These are phyloP conservation scores for Parachaetomium inaequale DNA, from an alignment of 495 filamentous ascomycete species.

Conservation along the genomic window DNA sequence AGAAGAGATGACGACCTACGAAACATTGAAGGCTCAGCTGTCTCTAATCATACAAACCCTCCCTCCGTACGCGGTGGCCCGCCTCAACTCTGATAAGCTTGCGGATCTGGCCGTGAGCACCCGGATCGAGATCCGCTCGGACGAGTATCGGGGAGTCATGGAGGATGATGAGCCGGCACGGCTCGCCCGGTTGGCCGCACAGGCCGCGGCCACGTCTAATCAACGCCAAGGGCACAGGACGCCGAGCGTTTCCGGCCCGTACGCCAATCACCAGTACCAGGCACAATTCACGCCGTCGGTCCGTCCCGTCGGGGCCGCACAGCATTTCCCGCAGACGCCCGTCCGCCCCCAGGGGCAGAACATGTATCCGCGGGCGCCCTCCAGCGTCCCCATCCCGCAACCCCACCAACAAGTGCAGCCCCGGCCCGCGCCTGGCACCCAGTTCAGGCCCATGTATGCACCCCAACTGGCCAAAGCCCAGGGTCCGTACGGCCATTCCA, in stretches of 20 bases:
- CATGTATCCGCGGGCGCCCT: conserved; percentile 31
- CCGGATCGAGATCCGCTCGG: conserved; percentile 68
- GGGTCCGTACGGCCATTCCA: conserved; percentile 38
- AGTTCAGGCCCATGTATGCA: conserved; percentile 40
- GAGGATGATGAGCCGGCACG: conserved; percentile 70
- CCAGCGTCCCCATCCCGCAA: conserved; percentile 33
- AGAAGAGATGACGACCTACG: conserved; percentile 70
- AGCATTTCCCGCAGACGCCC: conserved; percentile 45
- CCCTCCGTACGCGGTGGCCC: conserved; percentile 82
- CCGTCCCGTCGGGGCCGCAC: conserved; percentile 40
- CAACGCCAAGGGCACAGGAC: conserved; percentile 41
- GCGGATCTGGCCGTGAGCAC: conserved; percentile 77
- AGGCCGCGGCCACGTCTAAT: conserved; percentile 31
- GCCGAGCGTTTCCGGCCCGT: conserved; percentile 37
- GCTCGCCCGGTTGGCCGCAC: conserved; percentile 34
- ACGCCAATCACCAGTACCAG: conserved; percentile 39
- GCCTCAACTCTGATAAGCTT: conserved; percentile 78
- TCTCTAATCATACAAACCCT: conserved; percentile 66
- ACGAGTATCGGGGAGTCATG: conserved; percentile 74
- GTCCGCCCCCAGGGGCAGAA: conserved; percentile 35
- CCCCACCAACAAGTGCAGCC: conserved; percentile 31
- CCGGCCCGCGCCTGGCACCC: conserved; percentile 27
- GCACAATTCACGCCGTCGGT: conserved; percentile 33
- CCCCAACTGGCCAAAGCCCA: conserved; percentile 38
- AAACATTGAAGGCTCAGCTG: conserved; percentile 70